Base-by-base conservation (phyloP, 2,329 filamentous ascomycete species). In the Aspergillus sp. region DNA sequence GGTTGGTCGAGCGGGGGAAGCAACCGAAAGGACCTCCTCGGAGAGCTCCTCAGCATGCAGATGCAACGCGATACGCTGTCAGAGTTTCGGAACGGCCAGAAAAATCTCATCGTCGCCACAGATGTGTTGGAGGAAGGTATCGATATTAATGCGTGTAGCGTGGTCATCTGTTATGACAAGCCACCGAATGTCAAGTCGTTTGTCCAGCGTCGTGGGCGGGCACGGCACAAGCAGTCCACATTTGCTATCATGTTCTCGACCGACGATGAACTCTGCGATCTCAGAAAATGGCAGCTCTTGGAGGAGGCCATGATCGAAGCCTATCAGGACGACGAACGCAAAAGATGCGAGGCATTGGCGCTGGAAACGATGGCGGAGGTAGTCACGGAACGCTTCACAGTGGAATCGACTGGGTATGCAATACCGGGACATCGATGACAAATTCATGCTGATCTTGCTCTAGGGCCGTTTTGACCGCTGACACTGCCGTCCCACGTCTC, bases 401-500 rank as follows among this genome's bases (percentile, higher is more conserved):
- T 84, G 3, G 57, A 70, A 11, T 58, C 60, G n/a, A 70, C 66
- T 0, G 53, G 59, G 66, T 68, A 59, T 45, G 21, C 16, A 13
- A 21, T 31, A 16, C 0, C n/a, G 9, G 2, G 13, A 10, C 7
- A 11, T 31, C 5, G 9, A 11, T 36, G 11, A 7, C 0, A 10
- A 13, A 31, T 5, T 38, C 13, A 2, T 41, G 11, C 20, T 50
- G 5, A 49, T 17, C 13, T 44, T 47, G 13, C 14, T n/a, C 31
- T 47, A 82, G 86, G 4, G 90, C 89, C 0, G 71, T 84, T 11
- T 73, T 97, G 13, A 88, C 88, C 10, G 78, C 91, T 1, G 82
- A 89, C 34, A 88, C 88, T 58, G 88, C 90, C 1, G 83, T 87
- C 45, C 71, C 78, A n/a, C 91, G 94, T 67, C 78, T 97, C 1